Base-by-base conservation (phyloP, 1,139 yeast species). In the Pichia sp. region DNA sequence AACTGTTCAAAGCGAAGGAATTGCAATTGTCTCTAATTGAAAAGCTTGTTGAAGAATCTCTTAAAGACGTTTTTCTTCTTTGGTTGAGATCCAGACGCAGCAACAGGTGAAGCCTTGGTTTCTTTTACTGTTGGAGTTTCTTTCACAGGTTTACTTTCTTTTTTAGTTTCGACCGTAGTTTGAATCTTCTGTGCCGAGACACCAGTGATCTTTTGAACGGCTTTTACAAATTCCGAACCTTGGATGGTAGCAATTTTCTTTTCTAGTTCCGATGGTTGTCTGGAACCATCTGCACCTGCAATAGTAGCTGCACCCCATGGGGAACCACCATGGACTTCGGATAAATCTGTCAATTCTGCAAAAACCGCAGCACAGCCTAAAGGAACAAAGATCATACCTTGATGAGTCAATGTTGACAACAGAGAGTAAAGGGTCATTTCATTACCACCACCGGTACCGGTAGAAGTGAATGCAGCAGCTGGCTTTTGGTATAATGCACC, bases 251-350 rank as follows among this genome's bases (percentile, higher is more conserved):
- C 75, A 40, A 70, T 52, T 43, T 62, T 60, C 56, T 64, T 57
- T 54, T 74, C 80, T 40, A 64, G 52, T 40, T 61, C 65, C 43
- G 65, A 49, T 29, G 75, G 71, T 48, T 59, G 63, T 65, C 74
- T 69, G 11, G 75, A 65, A 44, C 79, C 79, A 55, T 72, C 77
- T 29, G 64, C 51, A 44, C 71, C 75, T 37, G 79, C 76, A 49
- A 63, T 59, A 23, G 73, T 60, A 51, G 77, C 77, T 27, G 79
- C 69, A 58, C 79, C 79, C 68, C 71, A 74, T 33, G 79, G 68
- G 44, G 75, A 64, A 47, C 69, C 70, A 52, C 78, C 78, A 49
- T 69, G 74, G 38, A 62, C 58, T 55, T 70, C 75, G 1, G 63
- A 64, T 37, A 69, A 47, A 48, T 60, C 60, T 38, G 71, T 55